A percentile compares a stretch with the other conserved stretches of the same genome.
Conservation (phyloP, 2,329 filamentous ascomycete genomes). For the Trichoderma afroharzianum region DNA sequence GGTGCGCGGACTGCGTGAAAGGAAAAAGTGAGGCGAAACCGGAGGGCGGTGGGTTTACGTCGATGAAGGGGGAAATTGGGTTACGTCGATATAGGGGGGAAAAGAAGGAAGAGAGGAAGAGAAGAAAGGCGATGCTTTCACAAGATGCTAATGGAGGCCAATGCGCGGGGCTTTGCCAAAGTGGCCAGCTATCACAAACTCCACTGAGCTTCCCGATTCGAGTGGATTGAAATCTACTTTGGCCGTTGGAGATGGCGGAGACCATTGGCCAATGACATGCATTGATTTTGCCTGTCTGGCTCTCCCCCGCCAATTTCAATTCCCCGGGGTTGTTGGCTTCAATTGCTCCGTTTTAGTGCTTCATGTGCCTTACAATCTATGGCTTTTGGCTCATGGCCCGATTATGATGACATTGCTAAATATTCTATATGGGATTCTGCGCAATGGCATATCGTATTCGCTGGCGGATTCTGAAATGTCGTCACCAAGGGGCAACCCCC, state of each 20-base stretch:
- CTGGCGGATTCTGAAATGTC: not conserved
- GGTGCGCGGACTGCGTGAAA: not conserved
- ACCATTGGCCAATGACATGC: constrained; percentile 11
- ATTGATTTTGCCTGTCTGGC: not conserved
- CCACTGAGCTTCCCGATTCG: constrained; percentile 14
- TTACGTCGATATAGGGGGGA: not conserved
- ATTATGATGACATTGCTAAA: constrained; percentile 1
- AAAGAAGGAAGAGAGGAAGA: not conserved
- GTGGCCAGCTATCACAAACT: constrained; percentile 12
- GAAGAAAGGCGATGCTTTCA: not conserved
- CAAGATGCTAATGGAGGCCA: not conserved
- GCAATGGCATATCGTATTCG: not conserved
- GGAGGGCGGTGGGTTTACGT: not conserved
- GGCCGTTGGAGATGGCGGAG: not conserved
- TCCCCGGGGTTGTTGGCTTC: not conserved
- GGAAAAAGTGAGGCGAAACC: not conserved
- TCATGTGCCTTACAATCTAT: not conserved
- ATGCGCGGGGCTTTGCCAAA: not conserved
- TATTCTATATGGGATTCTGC: not conserved
- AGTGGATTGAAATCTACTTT: not conserved
- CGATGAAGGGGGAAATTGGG: not conserved
- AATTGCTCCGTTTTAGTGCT: not conserved
- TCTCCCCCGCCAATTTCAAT: not conserved
- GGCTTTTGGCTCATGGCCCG: not conserved
- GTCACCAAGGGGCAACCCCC: constrained; percentile 4